phyloP scores from a whole-genome alignment of 2,329 filamentous ascomycete genomes.

The Aspergillus ustus region DNA sequence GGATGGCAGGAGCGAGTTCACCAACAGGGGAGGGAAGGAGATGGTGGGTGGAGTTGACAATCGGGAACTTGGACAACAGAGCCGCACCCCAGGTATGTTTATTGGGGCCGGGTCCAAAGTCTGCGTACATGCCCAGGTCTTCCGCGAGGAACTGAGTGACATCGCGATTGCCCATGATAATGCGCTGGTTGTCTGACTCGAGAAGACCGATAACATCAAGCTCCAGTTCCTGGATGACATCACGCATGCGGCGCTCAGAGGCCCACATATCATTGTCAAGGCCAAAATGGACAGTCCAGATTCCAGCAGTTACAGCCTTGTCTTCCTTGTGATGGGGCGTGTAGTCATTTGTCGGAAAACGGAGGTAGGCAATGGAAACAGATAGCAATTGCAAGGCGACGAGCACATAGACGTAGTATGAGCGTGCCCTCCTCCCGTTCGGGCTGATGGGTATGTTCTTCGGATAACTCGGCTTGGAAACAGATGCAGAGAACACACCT shows the following conservation, averaged over 20 bases:
- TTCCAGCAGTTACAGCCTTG: conserved; percentile 88
- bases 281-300: conserved; percentile 98
- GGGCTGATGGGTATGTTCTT: conserved; percentile 44
- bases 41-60: conserved; percentile 95
- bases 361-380: conserved; percentile 78
- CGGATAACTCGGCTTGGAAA: conserved; percentile 57
- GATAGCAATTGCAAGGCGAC: conserved; percentile 80
- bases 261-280: conserved; percentile 99
- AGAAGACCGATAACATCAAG: conserved; percentile 96
- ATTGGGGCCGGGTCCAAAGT: conserved; percentile 95
- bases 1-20: conserved; percentile 92
- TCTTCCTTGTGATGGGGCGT: conserved; percentile 85
- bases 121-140: conserved; percentile 97
- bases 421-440: conserved; percentile 56
- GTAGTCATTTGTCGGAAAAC: conserved; percentile 93
- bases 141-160: conserved; percentile 94
- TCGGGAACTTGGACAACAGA: conserved; percentile 94
- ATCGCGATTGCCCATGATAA: conserved; percentile 99
- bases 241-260: conserved; percentile 89
- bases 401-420: conserved; percentile 74
- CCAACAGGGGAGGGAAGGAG: conserved; percentile 91
- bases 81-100: conserved; percentile 98
- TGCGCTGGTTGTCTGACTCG: conserved; percentile 90
- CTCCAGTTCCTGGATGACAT: conserved; percentile 90
- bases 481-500: conserved; percentile 73